phyloP scores from a whole-genome alignment of 345 rosid species.

The Euphorbia tirucalli region DNA sequence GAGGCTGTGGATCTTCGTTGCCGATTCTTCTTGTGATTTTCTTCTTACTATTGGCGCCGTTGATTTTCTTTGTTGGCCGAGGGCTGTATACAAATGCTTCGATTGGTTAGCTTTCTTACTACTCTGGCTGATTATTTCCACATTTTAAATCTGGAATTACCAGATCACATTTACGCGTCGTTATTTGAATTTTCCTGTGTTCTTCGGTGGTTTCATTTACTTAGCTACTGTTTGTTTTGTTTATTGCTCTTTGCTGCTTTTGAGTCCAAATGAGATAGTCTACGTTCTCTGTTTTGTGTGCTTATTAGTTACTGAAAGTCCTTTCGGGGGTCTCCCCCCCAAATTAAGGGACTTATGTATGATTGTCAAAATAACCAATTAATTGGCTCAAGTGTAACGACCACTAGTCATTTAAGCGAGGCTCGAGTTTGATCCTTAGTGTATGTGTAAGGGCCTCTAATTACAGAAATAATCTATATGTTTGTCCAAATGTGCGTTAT shows the following conservation, averaged over 20 bases:
- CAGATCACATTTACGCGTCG: slow-evolving; percentile 1
- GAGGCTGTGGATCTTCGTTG: slow-evolving; percentile 55
- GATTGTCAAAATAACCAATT: no score
- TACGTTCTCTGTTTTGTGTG: background rate
- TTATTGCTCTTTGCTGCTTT: background rate
- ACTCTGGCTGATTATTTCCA: background rate
- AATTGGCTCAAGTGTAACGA: no score
- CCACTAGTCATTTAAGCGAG: no score
- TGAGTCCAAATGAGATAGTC: background rate
- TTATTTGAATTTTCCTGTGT: background rate
- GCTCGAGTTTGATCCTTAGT: no score
- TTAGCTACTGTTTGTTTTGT: background rate
- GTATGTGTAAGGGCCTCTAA: no score
- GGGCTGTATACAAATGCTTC: slow-evolving; percentile 50
- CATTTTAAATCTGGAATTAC: background rate
- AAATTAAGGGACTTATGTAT: no score
- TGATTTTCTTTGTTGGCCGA: slow-evolving; percentile 66
- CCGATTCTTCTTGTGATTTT: slow-evolving; percentile 42
- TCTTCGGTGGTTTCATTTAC: no score
- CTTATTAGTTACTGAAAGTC: no score
- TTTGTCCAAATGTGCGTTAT: background rate
- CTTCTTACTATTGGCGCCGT: slow-evolving; percentile 60
- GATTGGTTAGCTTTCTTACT: slow-evolving; percentile 39
- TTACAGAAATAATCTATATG: background rate
- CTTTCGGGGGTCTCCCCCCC: no score